phyloP scores from a whole-genome alignment of 2,329 filamentous ascomycete genomes.

The Sarocladium oryzae region DNA sequence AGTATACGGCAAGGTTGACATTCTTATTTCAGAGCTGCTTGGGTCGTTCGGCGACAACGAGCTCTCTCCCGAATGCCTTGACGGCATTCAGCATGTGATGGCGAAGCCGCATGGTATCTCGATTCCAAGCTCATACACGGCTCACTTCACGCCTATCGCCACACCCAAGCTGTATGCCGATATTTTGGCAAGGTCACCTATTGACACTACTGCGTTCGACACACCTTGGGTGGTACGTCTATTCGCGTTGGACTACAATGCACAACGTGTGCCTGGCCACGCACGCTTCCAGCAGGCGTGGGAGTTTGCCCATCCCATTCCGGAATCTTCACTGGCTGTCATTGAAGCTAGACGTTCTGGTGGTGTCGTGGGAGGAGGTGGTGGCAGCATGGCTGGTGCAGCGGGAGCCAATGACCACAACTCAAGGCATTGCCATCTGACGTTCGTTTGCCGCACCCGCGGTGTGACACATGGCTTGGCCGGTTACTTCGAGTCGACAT shows the following conservation, averaged over 20 bases:
- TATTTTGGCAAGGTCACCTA: slow-evolving; percentile 54
- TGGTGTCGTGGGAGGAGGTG: slow-evolving; percentile 59
- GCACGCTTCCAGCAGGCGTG: slow-evolving; percentile 68
- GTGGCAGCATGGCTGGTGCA: slow-evolving; percentile 66
- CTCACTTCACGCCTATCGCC: slow-evolving; percentile 86
- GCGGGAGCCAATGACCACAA: slow-evolving; percentile 90
- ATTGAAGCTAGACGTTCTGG: slow-evolving; percentile 53
- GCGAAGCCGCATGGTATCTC: slow-evolving; percentile 75
- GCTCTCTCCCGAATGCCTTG: slow-evolving; percentile 90
- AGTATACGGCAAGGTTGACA: slow-evolving; percentile 68
- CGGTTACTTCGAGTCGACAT: slow-evolving; percentile 94
- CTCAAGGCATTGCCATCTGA: slow-evolving; percentile 67
- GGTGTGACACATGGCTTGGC: slow-evolving; percentile 87
- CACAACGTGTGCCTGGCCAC: slow-evolving; percentile 52
- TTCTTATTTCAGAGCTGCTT: slow-evolving; percentile 87
- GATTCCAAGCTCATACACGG: slow-evolving; percentile 88
- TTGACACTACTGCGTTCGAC: slow-evolving; percentile 69
- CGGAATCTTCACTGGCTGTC: slow-evolving; percentile 47
- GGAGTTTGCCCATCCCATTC: slow-evolving; percentile 75
- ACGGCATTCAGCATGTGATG: slow-evolving; percentile 91
- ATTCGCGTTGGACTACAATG: slow-evolving; percentile 81
- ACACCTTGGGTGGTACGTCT: slow-evolving; percentile 94
- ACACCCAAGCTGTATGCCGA: slow-evolving; percentile 82
- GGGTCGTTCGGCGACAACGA: slow-evolving; percentile 97
- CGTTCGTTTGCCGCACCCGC: slow-evolving; percentile 69